A percentile compares a stretch with the other conserved stretches of the same genome.
Conservation (phyloP, 1,284 basidiomycete species). For the Rhodotorula sp. region DNA sequence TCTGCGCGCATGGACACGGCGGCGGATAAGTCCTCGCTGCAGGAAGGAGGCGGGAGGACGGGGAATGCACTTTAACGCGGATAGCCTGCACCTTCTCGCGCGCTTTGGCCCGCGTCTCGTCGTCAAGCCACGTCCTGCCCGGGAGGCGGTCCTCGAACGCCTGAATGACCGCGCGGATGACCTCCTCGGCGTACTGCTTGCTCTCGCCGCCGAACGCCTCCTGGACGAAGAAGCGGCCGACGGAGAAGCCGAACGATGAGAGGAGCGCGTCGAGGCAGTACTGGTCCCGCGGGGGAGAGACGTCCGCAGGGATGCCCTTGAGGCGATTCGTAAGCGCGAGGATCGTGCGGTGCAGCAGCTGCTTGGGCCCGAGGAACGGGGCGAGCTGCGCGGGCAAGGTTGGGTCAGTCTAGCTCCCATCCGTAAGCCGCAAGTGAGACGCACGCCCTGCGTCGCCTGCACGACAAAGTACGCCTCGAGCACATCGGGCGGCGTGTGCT, state of each 20-base stretch:
- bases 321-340: constrained; percentile 70
- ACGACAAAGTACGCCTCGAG: constrained; percentile 79
- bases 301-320: constrained; percentile 83
- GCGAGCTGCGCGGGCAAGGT: not conserved
- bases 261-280: constrained; percentile 55
- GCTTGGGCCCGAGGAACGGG: constrained; percentile 66
- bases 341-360: constrained; percentile 72
- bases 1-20: constrained; percentile 53
- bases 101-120: constrained; percentile 75
- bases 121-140: constrained; percentile 88
- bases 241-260: constrained; percentile 56
- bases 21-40: not conserved
- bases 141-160: constrained; percentile 80
- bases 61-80: constrained; percentile 46
- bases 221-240: constrained; percentile 71
- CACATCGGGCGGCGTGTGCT: constrained; percentile 67
- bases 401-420: constrained; percentile 46
- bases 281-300: constrained; percentile 76
- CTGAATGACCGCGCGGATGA: constrained; percentile 83
- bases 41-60: not conserved
- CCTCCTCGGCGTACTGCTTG: constrained; percentile 73
- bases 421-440: constrained; percentile 41
- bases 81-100: constrained; percentile 67
- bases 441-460: constrained; percentile 47
- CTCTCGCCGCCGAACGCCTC: constrained; percentile 81